Evolutionary conservation across 306 rosid species (phyloP).

Genomic region (Vigna radiata): DNA sequence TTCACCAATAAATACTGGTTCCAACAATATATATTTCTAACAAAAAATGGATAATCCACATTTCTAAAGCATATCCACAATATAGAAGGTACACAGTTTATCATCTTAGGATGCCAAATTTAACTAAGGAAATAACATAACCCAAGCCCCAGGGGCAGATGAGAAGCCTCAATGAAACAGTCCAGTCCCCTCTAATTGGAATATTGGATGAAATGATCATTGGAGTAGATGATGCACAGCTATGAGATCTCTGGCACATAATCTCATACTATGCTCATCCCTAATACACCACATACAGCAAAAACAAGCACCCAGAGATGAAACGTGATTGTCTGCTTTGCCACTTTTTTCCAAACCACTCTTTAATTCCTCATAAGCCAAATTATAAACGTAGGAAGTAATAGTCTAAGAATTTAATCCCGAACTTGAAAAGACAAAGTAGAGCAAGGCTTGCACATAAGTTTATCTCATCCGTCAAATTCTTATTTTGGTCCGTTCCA

Average conservation of each 20-base stretch:
- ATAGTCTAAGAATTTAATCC: background rate
- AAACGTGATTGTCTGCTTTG: background rate
- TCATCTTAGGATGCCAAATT: background rate
- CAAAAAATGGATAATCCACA: slow-evolving; percentile 9
- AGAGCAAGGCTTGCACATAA: background rate
- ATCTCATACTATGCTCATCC: background rate
- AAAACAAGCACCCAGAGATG: background rate
- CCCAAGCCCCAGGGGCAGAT: background rate
- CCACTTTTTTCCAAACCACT: background rate
- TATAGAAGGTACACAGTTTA: background rate
- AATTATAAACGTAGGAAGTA: background rate
- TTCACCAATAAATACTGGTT: slow-evolving; percentile 34
- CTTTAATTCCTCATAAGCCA: background rate
- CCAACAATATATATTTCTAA: slow-evolving; percentile 2
- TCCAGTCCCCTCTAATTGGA: background rate
- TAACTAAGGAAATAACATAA: background rate
- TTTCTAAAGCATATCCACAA: slow-evolving; percentile 20
- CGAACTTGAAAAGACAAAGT: background rate
- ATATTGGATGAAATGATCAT: background rate
- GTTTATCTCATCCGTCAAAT: background rate
- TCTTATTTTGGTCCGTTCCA: slow-evolving; percentile 1
- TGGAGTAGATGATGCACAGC: background rate
- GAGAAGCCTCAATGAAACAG: background rate
- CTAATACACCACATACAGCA: slow-evolving; percentile 8
- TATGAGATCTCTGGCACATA: slow-evolving; percentile 3